A percentile compares a stretch with the other conserved stretches of the same genome.
phyloP scores from a whole-genome alignment of 371 early-diverging fungal species.

The Mucor plumbeus region DNA sequence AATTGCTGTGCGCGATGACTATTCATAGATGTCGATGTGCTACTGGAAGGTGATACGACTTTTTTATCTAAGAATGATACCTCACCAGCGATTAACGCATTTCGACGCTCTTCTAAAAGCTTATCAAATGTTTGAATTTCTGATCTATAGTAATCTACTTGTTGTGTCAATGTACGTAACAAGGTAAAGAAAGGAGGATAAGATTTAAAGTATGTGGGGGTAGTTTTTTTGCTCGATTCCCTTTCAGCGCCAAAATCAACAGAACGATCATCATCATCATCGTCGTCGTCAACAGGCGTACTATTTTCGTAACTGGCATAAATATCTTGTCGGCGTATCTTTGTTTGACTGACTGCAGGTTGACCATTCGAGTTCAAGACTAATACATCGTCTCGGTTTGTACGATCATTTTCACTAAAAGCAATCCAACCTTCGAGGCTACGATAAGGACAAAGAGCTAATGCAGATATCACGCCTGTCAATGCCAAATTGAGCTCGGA shows the following conservation, averaged over 20 bases:
- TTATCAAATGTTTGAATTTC: constrained; percentile 63
- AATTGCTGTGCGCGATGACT: not conserved
- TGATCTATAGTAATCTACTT: constrained; percentile 72
- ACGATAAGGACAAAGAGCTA: constrained; percentile 78
- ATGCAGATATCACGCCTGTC: constrained; percentile 86
- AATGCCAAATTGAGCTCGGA: constrained; percentile 88
- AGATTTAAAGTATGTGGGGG: constrained; percentile 54
- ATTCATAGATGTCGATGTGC: not conserved
- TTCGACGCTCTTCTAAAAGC: constrained; percentile 61
- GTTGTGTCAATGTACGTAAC: constrained; percentile 66
- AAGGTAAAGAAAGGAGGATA: constrained; percentile 71
- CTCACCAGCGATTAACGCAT: constrained; percentile 49
- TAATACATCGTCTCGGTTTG: constrained; percentile 45
- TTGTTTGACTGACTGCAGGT: constrained; percentile 9
- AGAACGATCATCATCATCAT: constrained; percentile 57
- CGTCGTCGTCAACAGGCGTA: constrained; percentile 38
- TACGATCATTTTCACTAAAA: constrained; percentile 67
- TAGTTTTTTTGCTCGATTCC: constrained; percentile 39
- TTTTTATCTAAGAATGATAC: constrained; percentile 18
- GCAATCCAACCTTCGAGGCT: constrained; percentile 81
- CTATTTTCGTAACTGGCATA: constrained; percentile 36
- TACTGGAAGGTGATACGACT: not conserved
- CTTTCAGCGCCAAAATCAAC: constrained; percentile 52
- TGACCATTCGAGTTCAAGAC: constrained; percentile 26
- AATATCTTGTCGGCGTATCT: constrained; percentile 41